Evolutionary conservation across 345 rosid species (phyloP), one percentile per base, ranked within the genome.

Genomic region (Crucihimalaya himalaica): DNA sequence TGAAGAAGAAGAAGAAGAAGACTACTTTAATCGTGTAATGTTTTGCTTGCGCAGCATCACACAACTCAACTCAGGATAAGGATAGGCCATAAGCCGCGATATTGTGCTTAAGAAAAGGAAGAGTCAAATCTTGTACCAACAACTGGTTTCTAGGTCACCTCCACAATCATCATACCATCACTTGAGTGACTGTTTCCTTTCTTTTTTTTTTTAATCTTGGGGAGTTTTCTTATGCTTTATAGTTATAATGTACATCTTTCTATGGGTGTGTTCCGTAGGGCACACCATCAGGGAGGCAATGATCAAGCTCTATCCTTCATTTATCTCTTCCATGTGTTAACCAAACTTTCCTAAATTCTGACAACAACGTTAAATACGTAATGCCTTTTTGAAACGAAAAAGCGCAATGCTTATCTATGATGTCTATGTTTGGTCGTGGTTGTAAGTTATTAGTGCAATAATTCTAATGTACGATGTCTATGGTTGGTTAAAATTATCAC

Each of bases 201-300:
- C 2, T 4, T 35, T 35, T 31, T 5, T 31, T 31, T 13, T 43
- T 46, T 13, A 13, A 40, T 13, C 20, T 32, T 58, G 72, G 34
- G 72, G 65, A 64, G 61, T 35, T 50, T 61, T 15, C 51, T 56
- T 56, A 74, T 66, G 78, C 54, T 66, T 58, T 66, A 67, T 67
- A 60, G 34, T 70, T 56, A 67, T 60, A 66, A 67, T 75, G 78
- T 75, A 67, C 63, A 74, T 67, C 73, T 67, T 59, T 74, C 46
- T 72, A 53, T 40, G 70, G 63, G 16, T 61, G 76, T 62, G 47
- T 60, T 28, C 51, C 51, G 23, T 40, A 23, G 51, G 50, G 8
- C 40, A 43, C 65, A 71, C 63, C 53, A 58, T 58, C 60, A 66
- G 19, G 66, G 72, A 74, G 72, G 61, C 72, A 74, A 58, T 58